Percentiles rank a stretch among this genome's conserved stretches.
phyloP scores from a whole-genome alignment of 805 yeast genomes.

The Saccharomycopsis schoenii region DNA sequence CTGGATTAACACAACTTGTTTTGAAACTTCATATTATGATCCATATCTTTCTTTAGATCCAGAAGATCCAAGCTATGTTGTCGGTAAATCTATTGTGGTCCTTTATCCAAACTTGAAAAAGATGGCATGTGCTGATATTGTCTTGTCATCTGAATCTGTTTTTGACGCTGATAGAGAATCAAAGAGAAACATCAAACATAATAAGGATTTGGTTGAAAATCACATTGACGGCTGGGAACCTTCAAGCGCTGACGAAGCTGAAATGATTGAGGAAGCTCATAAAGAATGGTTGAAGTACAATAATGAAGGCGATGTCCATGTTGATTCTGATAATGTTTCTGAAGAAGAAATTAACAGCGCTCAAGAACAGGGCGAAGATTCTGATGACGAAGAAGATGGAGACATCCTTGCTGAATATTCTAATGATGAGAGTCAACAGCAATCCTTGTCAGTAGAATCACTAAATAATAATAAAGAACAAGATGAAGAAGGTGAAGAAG shows the following conservation, averaged over 20 bases:
- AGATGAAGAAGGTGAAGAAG: background rate
- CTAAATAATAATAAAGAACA: background rate
- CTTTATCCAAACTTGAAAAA: slow-evolving; percentile 46
- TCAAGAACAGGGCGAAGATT: slow-evolving; percentile 1
- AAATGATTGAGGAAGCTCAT: slow-evolving; percentile 16
- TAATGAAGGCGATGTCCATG: slow-evolving; percentile 23
- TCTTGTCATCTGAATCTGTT: slow-evolving; percentile 22
- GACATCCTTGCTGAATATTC: background rate
- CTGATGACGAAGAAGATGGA: slow-evolving; percentile 2
- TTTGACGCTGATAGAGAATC: slow-evolving; percentile 20
- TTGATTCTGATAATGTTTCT: slow-evolving; percentile 20
- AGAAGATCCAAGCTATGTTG: slow-evolving; percentile 44
- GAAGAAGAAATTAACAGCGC: slow-evolving; percentile 7
- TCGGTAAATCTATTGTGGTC: slow-evolving; percentile 46
- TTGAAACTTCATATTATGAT: slow-evolving; percentile 52
- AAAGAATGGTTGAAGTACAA: slow-evolving; percentile 11
- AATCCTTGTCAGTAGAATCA: background rate
- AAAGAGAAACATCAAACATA: slow-evolving; percentile 15
- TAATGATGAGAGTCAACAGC: background rate
- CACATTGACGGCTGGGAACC: slow-evolving; percentile 12
- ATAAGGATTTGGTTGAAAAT: slow-evolving; percentile 15
- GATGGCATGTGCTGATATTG: slow-evolving; percentile 56
- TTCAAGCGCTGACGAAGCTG: slow-evolving; percentile 19
- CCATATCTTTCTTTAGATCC: slow-evolving; percentile 56
- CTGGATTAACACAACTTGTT: slow-evolving; percentile 57